Conservation (phyloP, 768 basidiomycete species). For the Leccinum incarnatum region DNA sequence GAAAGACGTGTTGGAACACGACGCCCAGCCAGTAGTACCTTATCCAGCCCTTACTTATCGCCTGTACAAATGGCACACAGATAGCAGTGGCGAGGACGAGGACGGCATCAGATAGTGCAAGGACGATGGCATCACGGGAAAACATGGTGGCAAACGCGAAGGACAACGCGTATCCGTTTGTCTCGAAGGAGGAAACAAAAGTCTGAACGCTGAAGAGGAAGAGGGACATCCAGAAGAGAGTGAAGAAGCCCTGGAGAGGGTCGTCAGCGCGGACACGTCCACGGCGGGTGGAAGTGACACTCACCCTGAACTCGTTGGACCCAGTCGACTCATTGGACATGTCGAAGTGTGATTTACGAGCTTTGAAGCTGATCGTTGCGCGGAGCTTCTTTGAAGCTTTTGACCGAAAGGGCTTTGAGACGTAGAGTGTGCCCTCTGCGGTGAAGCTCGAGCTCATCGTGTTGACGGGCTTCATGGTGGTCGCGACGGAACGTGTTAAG, state of each 20-base stretch:
- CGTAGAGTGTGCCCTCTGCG: constrained; percentile 63
- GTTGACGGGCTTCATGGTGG: constrained; percentile 14
- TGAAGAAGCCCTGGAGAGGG: constrained; percentile 76
- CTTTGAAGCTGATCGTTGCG: constrained; percentile 82
- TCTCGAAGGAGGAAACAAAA: constrained; percentile 73
- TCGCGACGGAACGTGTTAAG: background rate
- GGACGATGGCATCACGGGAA: constrained; percentile 76
- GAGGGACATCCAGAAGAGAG: constrained; percentile 90
- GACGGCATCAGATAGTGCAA: constrained; percentile 81
- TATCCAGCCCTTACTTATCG: constrained; percentile 75
- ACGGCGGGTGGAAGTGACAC: constrained; percentile 3
- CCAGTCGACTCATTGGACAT: constrained; percentile 69
- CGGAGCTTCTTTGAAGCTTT: constrained; percentile 72
- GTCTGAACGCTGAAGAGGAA: constrained; percentile 79
- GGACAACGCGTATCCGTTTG: constrained; percentile 74
- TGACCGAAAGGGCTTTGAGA: constrained; percentile 75
- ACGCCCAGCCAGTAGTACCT: constrained; percentile 75
- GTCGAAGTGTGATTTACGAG: constrained; percentile 85
- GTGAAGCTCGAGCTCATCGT: constrained; percentile 35
- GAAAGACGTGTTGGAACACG: constrained; percentile 76
- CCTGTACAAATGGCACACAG: constrained; percentile 83
- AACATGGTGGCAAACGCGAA: constrained; percentile 83
- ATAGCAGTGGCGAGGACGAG: constrained; percentile 74
- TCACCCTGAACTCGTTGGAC: constrained; percentile 81
- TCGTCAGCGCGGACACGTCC: constrained; percentile 3